Base-by-base conservation (phyloP, 2,329 filamentous ascomycete species). In the Fusarium sp. region DNA sequence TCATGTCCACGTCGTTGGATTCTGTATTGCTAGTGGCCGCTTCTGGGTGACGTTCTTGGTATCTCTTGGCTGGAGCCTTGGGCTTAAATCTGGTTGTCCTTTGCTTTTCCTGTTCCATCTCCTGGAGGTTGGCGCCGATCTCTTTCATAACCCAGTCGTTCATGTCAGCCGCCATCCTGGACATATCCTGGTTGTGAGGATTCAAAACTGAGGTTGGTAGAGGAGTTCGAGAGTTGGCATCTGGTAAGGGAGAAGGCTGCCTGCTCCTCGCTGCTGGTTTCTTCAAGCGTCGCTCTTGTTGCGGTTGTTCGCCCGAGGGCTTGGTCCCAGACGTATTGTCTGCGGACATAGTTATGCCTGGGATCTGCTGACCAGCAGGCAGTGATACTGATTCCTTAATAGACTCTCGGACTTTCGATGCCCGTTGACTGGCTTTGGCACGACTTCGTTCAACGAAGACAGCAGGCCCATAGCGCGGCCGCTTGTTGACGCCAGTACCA, bases 91-190 rank as follows among this genome's bases (percentile, higher is more conserved):
- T 85, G n/a, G 79, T 69, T 2, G 75, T 70, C 47, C 78, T 75
- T 45, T 75, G 75, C 51, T 74, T 79, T 66, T 84, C 80, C 47
- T 82, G 77, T 46, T 87, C 82, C 70, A 84, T 82, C 21, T 77
- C 81, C 41, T 84, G 80, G 7, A 89, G 76, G 64, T 85, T 87
- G 21, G 83, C 82, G 3, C 83, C 84, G 34, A 90, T 88, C 65
- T 90, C 84, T 69, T 85, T 81, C 67, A 90, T 79, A 1, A 88
- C 86, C 80, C 87, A 90, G 32, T 82, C 80, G 72, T 88, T 84
- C 86, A 89, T 88, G 34, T 86, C 85, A 8, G 82, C 82, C 3
- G 85, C 80, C 37, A 88, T 81, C 66, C 82, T 80, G 42, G 85
- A 82, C 80, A 86, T 83, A 45, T 87, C 82, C 63, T 82, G 77